Conservation (phyloP, 495 filamentous ascomycete genomes). For the Daldinia loculata region DNA sequence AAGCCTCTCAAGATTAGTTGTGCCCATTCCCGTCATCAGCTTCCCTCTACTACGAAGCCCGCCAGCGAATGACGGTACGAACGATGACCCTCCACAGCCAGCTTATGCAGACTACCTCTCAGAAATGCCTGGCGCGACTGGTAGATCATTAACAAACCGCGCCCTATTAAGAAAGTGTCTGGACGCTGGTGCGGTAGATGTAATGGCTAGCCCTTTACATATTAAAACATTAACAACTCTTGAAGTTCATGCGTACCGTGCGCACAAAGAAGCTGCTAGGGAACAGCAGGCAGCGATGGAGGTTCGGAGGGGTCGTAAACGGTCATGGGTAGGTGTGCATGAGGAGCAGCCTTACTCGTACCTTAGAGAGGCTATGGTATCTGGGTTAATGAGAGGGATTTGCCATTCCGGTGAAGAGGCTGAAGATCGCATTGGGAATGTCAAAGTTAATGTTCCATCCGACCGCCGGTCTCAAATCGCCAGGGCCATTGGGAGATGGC, state of each 20-base stretch:
- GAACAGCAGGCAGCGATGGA: constrained; percentile 74
- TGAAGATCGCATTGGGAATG: constrained; percentile 51
- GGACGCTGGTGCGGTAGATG: constrained; percentile 86
- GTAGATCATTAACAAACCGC: constrained; percentile 52
- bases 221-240: constrained; percentile 74
- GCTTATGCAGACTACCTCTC: constrained; percentile 29
- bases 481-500: constrained; percentile 78
- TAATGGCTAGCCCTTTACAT: constrained; percentile 79
- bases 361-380: constrained; percentile 86
- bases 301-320: constrained; percentile 74
- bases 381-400: constrained; percentile 88
- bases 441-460: constrained; percentile 59
- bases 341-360: constrained; percentile 89
- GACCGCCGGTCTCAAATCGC: constrained; percentile 70
- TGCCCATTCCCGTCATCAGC: constrained; percentile 74
- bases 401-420: constrained; percentile 70
- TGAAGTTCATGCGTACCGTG: constrained; percentile 82
- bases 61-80: constrained; percentile 42
- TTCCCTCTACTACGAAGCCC: constrained; percentile 42
- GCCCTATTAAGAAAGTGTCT: constrained; percentile 69
- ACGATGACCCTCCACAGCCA: constrained; percentile 46
- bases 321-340: constrained; percentile 91
- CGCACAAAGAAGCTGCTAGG: constrained; percentile 72
- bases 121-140: constrained; percentile 32
- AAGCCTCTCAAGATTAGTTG: constrained; percentile 74